Base-by-base conservation (phyloP, 352 stramenopile genomes). In the Pythium aquatile region DNA sequence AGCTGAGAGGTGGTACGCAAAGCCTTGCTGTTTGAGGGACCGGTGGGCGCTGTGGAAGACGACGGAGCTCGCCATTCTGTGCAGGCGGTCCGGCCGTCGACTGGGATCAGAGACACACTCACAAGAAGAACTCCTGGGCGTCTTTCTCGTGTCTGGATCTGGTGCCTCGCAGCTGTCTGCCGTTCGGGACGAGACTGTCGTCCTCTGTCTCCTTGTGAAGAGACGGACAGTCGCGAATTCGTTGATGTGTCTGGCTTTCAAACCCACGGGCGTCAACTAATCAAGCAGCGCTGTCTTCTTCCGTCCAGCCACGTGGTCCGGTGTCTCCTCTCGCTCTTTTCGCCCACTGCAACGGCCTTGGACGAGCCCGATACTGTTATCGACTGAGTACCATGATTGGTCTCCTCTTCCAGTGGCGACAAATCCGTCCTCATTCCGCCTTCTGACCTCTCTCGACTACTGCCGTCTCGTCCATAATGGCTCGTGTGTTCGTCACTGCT, bases 401-500 rank as follows among this genome's bases (percentile, higher is more conserved):
- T 51, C 44, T 28, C 44, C 44, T 0, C 44, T 4, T 3, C 17
- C n/a, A 42, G 44, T 8, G n/a, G 44, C 5, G 44, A 51, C 44
- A 24, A 51, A 51, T 30, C 44, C 24, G 44, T 29, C 44, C 24
- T 51, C 44, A 51, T 51, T 51, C 44, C 20, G 44, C 44, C 9
- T 51, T 51, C n/a, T 10, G 44, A 29, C 44, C 44, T 24, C 44
- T 51, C 44, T 16, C 20, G 44, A 29, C 37, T 17, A 42, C 37
- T 42, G 1, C 37, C 37, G 37, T 5, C 14, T 1, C 37, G 10
- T 42, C n/a, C 44, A 48, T 16, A 51, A 51, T 51, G 44, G 44
- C 44, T 30, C 44, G 44, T 51, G 44, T 51, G n/a, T 51, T 51
- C 44, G 44, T 51, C n/a, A 51, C 44, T 51, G 44, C 44, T 51